phyloP scores from a whole-genome alignment of 345 rosid species.

The Rhodamnia argentea region DNA sequence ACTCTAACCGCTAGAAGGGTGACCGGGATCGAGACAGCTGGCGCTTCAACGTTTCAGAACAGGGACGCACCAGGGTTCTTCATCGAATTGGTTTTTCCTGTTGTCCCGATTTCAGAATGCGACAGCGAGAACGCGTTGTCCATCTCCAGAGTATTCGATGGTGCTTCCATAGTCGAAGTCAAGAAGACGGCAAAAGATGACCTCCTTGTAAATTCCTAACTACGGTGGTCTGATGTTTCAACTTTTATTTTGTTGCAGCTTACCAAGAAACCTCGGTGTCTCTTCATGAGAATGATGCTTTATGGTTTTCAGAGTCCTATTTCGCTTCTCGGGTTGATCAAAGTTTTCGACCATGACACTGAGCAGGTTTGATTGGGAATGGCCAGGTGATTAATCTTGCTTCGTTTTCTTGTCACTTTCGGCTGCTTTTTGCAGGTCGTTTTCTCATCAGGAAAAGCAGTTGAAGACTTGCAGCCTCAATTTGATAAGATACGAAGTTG shows the following conservation, averaged over 20 bases:
- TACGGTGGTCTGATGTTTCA: neutral
- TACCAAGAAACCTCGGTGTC: neutral
- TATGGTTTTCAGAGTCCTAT: neutral
- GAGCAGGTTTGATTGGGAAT: neutral
- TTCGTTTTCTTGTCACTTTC: neutral
- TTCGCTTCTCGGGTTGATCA: neutral
- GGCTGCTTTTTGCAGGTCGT: conserved; percentile 25
- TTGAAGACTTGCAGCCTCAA: conserved; percentile 37
- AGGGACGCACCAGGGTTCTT: conserved; percentile 20
- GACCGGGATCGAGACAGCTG: conserved; percentile 2
- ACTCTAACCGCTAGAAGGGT: conserved; percentile 52
- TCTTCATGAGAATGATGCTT: neutral
- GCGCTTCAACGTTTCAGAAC: conserved; percentile 10
- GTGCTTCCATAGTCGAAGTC: conserved; percentile 39
- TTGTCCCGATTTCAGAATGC: conserved; percentile 20
- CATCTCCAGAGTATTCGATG: conserved; percentile 39
- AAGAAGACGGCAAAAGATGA: conserved; percentile 31
- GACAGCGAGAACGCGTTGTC: conserved; percentile 11
- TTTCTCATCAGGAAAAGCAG: conserved; percentile 55
- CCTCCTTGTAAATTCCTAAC: conserved; percentile 36
- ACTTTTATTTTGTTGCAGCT: neutral
- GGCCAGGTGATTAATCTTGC: neutral
- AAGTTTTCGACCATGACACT: neutral
- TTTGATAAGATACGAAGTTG: conserved; percentile 37
- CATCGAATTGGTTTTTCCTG: conserved; percentile 53